Evolutionary conservation across 306 rosid genomes (phyloP).

Genomic region (Cicer bijugum): DNA sequence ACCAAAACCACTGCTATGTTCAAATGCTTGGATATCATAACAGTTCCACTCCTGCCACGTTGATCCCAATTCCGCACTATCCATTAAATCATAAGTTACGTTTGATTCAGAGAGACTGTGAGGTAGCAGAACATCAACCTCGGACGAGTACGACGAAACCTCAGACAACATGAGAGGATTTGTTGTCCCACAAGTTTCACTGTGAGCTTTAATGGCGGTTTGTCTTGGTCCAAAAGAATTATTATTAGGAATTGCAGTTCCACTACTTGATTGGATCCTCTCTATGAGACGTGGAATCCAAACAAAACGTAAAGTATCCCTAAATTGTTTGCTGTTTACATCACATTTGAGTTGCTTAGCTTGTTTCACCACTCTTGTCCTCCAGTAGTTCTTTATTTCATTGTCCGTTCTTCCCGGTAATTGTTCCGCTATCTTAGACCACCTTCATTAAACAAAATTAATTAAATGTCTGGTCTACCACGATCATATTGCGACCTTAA

Average conservation of each 20-base stretch:
- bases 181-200: constrained; percentile 26
- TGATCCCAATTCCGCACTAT: neutral
- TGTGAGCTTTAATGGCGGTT: neutral
- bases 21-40: constrained; percentile 27
- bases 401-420: constrained; percentile 93
- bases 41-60: constrained; percentile 3
- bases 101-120: constrained; percentile 47
- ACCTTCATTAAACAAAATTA: constrained; percentile 49
- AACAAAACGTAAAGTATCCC: constrained; percentile 73
- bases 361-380: constrained; percentile 91
- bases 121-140: constrained; percentile 26
- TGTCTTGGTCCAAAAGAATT: neutral
- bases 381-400: constrained; percentile 94
- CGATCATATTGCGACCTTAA: neutral
- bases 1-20: constrained; percentile 36
- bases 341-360: constrained; percentile 90
- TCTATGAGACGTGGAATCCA: constrained; percentile 95
- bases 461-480: neutral
- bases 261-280: constrained; percentile 50
- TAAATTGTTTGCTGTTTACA: constrained; percentile 84
- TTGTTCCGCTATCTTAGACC: constrained; percentile 91
- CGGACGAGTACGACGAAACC: constrained; percentile 42
- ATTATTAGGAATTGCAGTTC: neutral
- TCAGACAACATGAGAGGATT: constrained; percentile 28
- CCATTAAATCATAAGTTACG: constrained; percentile 35